Conservation (phyloP, 208 protist species). For the Leishmania tropica region DNA sequence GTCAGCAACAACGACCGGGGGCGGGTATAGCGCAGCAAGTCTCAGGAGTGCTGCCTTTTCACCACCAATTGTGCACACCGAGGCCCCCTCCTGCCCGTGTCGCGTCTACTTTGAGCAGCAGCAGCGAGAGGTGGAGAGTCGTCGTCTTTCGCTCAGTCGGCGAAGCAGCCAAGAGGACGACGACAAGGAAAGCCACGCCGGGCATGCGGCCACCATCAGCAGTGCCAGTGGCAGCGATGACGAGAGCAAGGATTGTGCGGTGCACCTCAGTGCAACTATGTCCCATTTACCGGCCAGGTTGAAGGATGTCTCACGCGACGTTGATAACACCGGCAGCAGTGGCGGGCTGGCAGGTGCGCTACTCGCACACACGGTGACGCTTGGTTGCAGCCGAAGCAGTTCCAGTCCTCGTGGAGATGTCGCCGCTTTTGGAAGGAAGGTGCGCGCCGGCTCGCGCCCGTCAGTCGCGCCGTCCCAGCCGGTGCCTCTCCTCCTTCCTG, state of each 20-base stretch:
- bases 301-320: conserved; percentile 11
- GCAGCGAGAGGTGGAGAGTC: conserved; percentile 12
- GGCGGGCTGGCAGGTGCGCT: not conserved
- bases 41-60: not conserved
- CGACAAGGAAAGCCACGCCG: not conserved
- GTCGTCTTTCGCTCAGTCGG: not conserved
- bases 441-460: not conserved
- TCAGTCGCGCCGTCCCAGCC: not conserved
- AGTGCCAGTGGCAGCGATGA: conserved; percentile 1
- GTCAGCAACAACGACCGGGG: not conserved
- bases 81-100: conserved; percentile 19
- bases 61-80: conserved; percentile 9
- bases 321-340: not conserved
- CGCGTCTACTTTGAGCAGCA: conserved; percentile 18
- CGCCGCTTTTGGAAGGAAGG: not conserved
- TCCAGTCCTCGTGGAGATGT: not conserved
- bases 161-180: not conserved
- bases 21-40: not conserved
- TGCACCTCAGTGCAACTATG: not conserved
- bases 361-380: conserved; percentile 3
- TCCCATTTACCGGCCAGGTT: conserved; percentile 9
- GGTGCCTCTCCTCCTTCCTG: conserved; percentile 16
- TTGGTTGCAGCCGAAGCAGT: not conserved
- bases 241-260: not conserved
- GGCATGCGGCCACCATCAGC: conserved; percentile 3